Conservation (phyloP, 306 rosid genomes). For the Vigna radiata region DNA sequence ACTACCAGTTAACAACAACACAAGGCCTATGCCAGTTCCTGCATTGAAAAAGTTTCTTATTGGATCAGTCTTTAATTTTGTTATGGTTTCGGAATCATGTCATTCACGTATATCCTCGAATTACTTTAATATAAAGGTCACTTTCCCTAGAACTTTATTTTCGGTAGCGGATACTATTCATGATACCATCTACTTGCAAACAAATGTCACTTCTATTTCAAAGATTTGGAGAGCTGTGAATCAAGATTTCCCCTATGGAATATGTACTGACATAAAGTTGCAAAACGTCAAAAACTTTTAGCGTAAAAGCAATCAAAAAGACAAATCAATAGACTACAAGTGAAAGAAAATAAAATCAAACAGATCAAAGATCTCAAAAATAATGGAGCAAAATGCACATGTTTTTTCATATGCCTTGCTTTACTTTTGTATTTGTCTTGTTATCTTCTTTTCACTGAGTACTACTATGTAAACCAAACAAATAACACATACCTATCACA, state of each 20-base stretch:
- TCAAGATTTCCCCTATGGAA: not conserved
- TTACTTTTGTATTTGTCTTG: not conserved
- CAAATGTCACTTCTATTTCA: not conserved
- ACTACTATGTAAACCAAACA: not conserved
- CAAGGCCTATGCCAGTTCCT: constrained; percentile 33
- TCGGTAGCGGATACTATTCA: not conserved
- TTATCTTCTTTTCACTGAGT: not conserved
- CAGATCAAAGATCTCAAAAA: constrained; percentile 1
- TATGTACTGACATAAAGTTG: not conserved
- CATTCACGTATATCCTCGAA: not conserved
- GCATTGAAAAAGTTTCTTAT: not conserved
- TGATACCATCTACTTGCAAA: constrained; percentile 19
- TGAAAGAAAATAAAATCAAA: not conserved
- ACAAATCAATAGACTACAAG: not conserved
- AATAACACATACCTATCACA: constrained; percentile 6
- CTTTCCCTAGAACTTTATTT: not conserved
- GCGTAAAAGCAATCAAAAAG: not conserved
- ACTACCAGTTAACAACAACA: constrained; percentile 28
- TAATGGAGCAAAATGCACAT: not conserved
- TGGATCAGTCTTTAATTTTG: not conserved
- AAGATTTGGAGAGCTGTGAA: not conserved
- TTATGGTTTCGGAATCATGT: not conserved
- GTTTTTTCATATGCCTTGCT: not conserved
- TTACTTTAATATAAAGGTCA: not conserved
- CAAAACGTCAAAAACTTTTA: not conserved